Conservation (phyloP, 2,329 filamentous ascomycete species). For the Sporothrix protearum region DNA sequence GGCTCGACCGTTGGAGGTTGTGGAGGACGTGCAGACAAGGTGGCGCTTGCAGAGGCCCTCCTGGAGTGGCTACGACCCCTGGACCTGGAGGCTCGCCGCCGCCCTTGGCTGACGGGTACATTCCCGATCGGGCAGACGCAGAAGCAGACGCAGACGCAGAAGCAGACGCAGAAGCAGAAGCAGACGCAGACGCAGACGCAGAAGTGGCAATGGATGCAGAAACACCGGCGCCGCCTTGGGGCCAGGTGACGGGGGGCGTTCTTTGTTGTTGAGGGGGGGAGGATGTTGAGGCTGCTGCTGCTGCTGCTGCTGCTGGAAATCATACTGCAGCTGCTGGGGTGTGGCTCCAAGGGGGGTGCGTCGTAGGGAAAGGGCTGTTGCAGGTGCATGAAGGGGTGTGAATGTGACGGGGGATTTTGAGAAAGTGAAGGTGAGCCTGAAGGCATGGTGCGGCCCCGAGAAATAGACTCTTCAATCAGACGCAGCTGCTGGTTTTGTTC, state of each 20-base stretch:
- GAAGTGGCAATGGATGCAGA: no score
- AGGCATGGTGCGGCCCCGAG: not conserved
- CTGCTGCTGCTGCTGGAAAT: conserved; percentile 12
- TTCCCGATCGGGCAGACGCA: conserved; percentile 5
- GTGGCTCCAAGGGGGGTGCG: conserved; percentile 9
- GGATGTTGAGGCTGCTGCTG: conserved; percentile 1
- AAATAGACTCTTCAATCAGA: not conserved
- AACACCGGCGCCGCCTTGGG: conserved; percentile 9
- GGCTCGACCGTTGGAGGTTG: conserved; percentile 15
- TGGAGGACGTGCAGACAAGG: conserved; percentile 3
- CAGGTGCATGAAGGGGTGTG: conserved; percentile 1
- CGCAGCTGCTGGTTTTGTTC: conserved; percentile 1
- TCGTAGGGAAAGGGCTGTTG: conserved; percentile 15
- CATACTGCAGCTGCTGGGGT: not conserved
- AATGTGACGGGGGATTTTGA: not conserved
- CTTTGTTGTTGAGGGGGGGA: conserved; percentile 18
- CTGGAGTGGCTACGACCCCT: conserved; percentile 3
- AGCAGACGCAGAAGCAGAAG: not conserved
- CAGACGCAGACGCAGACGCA: not conserved
- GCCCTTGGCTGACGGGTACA: not conserved
- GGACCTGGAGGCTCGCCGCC: not conserved
- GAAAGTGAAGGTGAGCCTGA: not conserved
- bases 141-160: not conserved
- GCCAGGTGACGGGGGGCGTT: conserved; percentile 18
- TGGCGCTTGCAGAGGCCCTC: not conserved